Base-by-base conservation (phyloP, 1,284 basidiomycete species). In the Termitomyces sp. region DNA sequence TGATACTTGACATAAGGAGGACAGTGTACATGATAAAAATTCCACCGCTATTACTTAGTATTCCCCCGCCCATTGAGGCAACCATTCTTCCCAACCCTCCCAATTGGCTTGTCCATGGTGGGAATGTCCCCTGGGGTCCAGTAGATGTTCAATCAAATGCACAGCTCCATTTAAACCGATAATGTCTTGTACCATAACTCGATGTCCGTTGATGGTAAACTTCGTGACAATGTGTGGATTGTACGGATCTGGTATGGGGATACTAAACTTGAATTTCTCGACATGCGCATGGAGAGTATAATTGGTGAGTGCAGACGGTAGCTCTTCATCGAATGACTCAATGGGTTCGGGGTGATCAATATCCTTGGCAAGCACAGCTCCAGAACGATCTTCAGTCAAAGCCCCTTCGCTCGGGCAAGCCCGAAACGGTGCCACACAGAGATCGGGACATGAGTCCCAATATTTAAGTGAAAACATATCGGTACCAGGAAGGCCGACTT, bases 161-260 rank as follows among this genome's bases (percentile, higher is more conserved):
- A 81, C 67, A 21, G 78, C 87, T 17, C 86, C 87, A 61, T 90
- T 89, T 34, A 79, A 67, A 6, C 78, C 74, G 0, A 80, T 76
- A 17, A 83, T 67, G 63, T 90, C 88, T 49, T 77, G 69, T 7
- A 76, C 61, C 17, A 67, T 62, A 33, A 81, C 79, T 2, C 63
- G 61, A 19, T 73, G 71, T 24, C 77, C 79, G 55, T 88, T 82
- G 51, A 83, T 83, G 58, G 70, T 74, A 57, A 86, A 64, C 62
- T 70, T 63, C 47, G 76, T 62, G 67, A 73, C 67, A 57, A 71
- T 56, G 26, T 62, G 55, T 3, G 71, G 71, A 58, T 66, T 61
- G 43, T 67, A 62, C 19, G 63, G 65, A 24, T 66, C 66, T 42
- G 69, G 69, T 26, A 73, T 59, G 17, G 73, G 76, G 30, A 73